Percentiles rank a stretch among this genome's conserved stretches.
Conservation (phyloP, 129 eudicot species). For the Ambrosia trifida region DNA sequence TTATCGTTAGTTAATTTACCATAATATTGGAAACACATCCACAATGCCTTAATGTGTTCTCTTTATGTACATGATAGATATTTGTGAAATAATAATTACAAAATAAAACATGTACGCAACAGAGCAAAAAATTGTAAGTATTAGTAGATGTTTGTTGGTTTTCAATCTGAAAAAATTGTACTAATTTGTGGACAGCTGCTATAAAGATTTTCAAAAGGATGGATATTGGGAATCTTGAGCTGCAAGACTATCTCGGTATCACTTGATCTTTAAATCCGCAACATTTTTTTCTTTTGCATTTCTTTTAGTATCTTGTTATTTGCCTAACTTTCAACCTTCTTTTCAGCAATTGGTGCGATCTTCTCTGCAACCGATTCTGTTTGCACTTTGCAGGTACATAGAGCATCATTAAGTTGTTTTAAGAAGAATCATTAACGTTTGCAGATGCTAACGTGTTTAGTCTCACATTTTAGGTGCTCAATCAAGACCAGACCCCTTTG, state of each 20-base stretch:
- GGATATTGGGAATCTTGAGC: slow-evolving; percentile 55
- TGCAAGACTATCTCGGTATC: slow-evolving; percentile 76
- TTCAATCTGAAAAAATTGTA: slow-evolving; percentile 4
- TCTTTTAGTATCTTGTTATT: slow-evolving; percentile 1
- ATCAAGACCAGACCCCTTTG: slow-evolving; percentile 77
- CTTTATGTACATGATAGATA: no score
- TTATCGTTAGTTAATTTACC: background rate
- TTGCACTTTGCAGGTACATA: slow-evolving; percentile 87
- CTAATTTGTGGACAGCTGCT: slow-evolving; percentile 46
- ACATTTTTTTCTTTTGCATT: background rate
- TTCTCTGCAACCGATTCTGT: slow-evolving; percentile 99
- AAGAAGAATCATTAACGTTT: background rate
- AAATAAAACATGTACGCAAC: no score
- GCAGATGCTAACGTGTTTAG: slow-evolving; percentile 23
- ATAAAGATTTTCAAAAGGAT: slow-evolving; percentile 45
- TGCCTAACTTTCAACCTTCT: slow-evolving; percentile 19
- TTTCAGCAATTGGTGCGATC: slow-evolving; percentile 93
- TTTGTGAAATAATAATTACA: no score
- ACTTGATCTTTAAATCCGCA: background rate
- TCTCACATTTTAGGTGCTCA: slow-evolving; percentile 53
- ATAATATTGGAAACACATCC: background rate
- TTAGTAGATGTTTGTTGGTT: slow-evolving; percentile 10
- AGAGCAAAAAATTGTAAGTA: no score
- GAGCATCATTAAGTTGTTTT: background rate
- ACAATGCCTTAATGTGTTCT: background rate